Conservation (phyloP, 306 rosid species). For the Senna siamea region DNA sequence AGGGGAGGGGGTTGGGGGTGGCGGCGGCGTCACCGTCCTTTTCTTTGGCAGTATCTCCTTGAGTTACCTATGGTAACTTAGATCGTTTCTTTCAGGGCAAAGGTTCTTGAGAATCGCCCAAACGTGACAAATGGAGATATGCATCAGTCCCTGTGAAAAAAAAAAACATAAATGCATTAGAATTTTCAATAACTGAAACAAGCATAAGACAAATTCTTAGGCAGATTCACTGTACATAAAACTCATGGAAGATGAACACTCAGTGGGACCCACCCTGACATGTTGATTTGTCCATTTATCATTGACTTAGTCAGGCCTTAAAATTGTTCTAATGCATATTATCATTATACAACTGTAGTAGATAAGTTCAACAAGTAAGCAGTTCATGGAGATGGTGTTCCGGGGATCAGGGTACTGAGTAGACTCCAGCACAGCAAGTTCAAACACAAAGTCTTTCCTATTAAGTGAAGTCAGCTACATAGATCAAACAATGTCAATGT, state of each 20-base stretch:
- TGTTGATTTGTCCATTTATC: neutral
- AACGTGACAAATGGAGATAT: slow-evolving; percentile 72
- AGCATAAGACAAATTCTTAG: neutral
- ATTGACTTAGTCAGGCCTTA: neutral
- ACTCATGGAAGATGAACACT: neutral
- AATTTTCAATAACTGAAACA: neutral
- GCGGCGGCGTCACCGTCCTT: neutral
- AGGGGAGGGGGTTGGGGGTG: too few relatives aligned
- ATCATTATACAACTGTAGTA: neutral
- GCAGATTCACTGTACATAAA: too few relatives aligned
- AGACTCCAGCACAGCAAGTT: too few relatives aligned
- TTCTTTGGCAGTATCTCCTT: neutral
- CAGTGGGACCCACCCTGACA: too few relatives aligned
- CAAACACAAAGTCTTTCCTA: too few relatives aligned
- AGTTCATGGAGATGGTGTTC: neutral
- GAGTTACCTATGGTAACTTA: neutral
- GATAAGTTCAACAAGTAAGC: neutral
- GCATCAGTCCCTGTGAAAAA: slow-evolving; percentile 73
- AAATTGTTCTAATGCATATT: neutral
- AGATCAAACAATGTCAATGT: too few relatives aligned
- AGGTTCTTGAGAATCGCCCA: slow-evolving; percentile 83
- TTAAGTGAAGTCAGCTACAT: too few relatives aligned
- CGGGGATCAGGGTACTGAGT: too few relatives aligned
- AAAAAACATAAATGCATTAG: neutral
- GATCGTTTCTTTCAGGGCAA: slow-evolving; percentile 48